Percentiles rank a stretch among this genome's conserved stretches.
Conservation (phyloP, 768 basidiomycete species). For the Hirschioporus abietinus region DNA sequence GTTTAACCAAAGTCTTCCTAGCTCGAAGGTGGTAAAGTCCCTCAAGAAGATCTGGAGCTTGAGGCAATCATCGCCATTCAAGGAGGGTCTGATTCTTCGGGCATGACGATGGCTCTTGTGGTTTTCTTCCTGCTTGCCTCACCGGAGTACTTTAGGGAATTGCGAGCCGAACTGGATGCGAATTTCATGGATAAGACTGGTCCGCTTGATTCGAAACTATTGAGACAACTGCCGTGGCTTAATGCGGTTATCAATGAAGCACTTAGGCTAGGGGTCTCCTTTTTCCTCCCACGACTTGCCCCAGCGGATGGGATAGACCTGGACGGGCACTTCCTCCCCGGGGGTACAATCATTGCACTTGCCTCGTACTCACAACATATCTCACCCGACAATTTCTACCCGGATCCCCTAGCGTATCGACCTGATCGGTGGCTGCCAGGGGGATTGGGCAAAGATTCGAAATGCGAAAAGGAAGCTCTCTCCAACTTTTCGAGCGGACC, state of each 20-base stretch:
- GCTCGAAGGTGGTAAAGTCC: neutral
- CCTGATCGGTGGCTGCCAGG: conserved; percentile 30
- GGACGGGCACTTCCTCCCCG: conserved; percentile 26
- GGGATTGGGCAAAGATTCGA: conserved; percentile 23
- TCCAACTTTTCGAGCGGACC: conserved; percentile 26
- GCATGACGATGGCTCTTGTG: conserved; percentile 18
- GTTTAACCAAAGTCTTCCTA: neutral
- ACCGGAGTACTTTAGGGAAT: conserved; percentile 15
- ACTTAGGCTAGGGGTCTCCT: conserved; percentile 26
- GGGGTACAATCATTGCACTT: conserved; percentile 24
- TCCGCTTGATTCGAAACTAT: conserved; percentile 12
- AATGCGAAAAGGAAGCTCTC: conserved; percentile 21
- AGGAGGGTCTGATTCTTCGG: conserved; percentile 27
- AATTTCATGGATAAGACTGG: conserved; percentile 18
- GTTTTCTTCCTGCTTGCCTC: conserved; percentile 24
- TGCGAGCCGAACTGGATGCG: conserved; percentile 24
- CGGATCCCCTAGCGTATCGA: conserved; percentile 12
- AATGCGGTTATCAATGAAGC: conserved; percentile 29
- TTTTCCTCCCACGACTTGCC: conserved; percentile 25
- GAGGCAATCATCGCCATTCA: conserved; percentile 14
- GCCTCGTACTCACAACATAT: conserved; percentile 25
- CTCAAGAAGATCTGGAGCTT: conserved; percentile 8
- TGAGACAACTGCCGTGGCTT: conserved; percentile 27
- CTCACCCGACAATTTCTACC: conserved; percentile 27
- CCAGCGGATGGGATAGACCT: conserved; percentile 23